A percentile compares a stretch with the other conserved stretches of the same genome.
Evolutionary conservation across 2,329 filamentous ascomycete genomes (phyloP).

Genomic region (Fusarium buharicum): DNA sequence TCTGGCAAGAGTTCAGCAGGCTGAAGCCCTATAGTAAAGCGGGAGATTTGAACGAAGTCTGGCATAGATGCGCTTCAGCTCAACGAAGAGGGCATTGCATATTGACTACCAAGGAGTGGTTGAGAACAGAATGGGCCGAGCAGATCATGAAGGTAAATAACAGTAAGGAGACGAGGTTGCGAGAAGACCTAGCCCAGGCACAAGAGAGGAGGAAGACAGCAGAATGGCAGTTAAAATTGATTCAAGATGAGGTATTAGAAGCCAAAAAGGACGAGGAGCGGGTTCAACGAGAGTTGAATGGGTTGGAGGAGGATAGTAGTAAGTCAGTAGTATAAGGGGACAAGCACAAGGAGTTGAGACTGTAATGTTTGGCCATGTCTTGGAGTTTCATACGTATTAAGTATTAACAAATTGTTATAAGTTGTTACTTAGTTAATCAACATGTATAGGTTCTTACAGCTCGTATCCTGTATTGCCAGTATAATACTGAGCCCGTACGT

Average conservation of each 20-base stretch:
- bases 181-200: background rate
- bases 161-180: background rate
- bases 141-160: background rate
- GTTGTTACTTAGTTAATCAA: background rate
- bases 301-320: background rate
- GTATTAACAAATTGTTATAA: too few species aligned
- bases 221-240: background rate
- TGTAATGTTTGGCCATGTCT: background rate
- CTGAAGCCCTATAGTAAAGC: background rate
- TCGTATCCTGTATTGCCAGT: too few species aligned
- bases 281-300: background rate
- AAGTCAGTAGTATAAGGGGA: background rate
- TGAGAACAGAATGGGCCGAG: background rate
- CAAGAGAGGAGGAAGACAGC: background rate
- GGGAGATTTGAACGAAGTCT: background rate
- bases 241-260: background rate
- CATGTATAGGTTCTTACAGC: too few species aligned
- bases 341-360: background rate
- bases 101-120: slow-evolving; percentile 1
- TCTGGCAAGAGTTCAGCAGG: slow-evolving; percentile 12
- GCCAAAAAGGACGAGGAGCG: background rate
- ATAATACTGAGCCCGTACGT: too few species aligned
- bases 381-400: background rate
- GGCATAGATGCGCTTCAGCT: background rate
- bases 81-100: background rate